These are phyloP conservation scores for Allium fistulosum DNA, from an alignment of 106 monocot genomes.

Conservation along the genomic window DNA sequence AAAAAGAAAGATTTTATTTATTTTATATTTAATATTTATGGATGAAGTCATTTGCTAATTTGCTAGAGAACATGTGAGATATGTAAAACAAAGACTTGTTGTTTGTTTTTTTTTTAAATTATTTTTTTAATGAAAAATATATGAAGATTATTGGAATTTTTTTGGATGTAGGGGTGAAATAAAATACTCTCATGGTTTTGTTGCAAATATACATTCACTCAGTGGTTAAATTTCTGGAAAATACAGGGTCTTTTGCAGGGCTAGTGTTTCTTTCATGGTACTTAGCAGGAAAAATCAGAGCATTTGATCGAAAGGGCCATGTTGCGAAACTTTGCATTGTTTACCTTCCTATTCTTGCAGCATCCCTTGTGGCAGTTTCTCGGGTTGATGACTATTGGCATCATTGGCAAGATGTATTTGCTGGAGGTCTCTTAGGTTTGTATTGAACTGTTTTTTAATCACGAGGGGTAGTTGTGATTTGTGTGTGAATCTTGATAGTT, in stretches of 20 bases:
- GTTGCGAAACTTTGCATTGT: conserved; percentile 52
- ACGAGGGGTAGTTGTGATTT: too few species aligned
- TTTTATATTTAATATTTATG: too few species aligned
- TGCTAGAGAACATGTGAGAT: too few species aligned
- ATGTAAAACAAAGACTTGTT: too few species aligned
- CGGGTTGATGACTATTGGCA: conserved; percentile 70
- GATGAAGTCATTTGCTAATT: too few species aligned
- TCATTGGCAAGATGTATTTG: conserved; percentile 64
- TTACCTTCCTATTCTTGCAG: conserved; percentile 41
- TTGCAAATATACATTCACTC: not conserved
- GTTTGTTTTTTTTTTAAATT: too few species aligned
- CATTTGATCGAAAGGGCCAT: not conserved
- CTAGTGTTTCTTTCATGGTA: conserved; percentile 31
- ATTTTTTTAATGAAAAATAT: too few species aligned
- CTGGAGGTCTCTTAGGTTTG: conserved; percentile 51
- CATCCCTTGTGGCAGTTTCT: conserved; percentile 47
- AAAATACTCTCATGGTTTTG: too few species aligned
- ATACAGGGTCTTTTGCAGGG: conserved; percentile 17
- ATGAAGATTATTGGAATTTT: too few species aligned
- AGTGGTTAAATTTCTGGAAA: not conserved
- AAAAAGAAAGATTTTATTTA: too few species aligned
- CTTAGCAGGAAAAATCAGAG: conserved; percentile 22
- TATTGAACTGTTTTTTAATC: not conserved
- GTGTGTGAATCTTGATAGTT: not conserved
- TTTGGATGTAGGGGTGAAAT: too few species aligned